Evolutionary conservation across 164 flowering plant genomes (phyloP).

Genomic region (Stephania japonica): DNA sequence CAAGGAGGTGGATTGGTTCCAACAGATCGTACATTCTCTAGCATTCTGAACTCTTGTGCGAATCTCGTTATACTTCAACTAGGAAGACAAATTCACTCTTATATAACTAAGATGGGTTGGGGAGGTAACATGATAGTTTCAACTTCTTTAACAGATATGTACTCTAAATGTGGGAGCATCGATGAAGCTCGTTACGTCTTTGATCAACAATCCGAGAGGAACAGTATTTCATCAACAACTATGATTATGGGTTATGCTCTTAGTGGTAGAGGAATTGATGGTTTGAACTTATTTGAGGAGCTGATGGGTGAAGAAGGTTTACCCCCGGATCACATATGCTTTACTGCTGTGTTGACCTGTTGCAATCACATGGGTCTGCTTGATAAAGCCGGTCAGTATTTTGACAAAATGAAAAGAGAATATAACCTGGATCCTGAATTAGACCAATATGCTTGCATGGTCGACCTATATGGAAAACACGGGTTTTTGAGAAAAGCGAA

Average conservation of each 20-base stretch:
- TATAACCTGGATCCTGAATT: constrained; percentile 39
- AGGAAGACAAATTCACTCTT: constrained; percentile 38
- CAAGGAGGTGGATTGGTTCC: constrained; percentile 17
- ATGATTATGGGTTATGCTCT: constrained; percentile 46
- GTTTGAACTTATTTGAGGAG: constrained; percentile 33
- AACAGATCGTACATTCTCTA: constrained; percentile 29
- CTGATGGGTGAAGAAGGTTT: constrained; percentile 20
- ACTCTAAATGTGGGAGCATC: constrained; percentile 42
- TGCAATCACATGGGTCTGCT: constrained; percentile 51
- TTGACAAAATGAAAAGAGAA: constrained; percentile 33
- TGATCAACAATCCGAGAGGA: constrained; percentile 23
- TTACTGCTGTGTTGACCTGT: constrained; percentile 46
- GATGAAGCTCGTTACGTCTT: constrained; percentile 34
- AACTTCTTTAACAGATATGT: constrained; percentile 44
- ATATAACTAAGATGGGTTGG: constrained; percentile 33
- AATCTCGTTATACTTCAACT: constrained; percentile 27
- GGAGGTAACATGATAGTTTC: constrained; percentile 31
- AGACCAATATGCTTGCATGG: constrained; percentile 46
- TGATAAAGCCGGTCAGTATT: constrained; percentile 35
- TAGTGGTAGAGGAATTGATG: constrained; percentile 36
- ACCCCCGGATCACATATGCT: constrained; percentile 37
- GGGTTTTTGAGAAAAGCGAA: constrained; percentile 42
- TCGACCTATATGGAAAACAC: constrained; percentile 42
- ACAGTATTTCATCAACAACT: constrained; percentile 35
- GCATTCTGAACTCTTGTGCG: constrained; percentile 40